These are phyloP conservation scores for Petunia secreta DNA, from an alignment of 257 asterid genomes.

Conservation along the genomic window DNA sequence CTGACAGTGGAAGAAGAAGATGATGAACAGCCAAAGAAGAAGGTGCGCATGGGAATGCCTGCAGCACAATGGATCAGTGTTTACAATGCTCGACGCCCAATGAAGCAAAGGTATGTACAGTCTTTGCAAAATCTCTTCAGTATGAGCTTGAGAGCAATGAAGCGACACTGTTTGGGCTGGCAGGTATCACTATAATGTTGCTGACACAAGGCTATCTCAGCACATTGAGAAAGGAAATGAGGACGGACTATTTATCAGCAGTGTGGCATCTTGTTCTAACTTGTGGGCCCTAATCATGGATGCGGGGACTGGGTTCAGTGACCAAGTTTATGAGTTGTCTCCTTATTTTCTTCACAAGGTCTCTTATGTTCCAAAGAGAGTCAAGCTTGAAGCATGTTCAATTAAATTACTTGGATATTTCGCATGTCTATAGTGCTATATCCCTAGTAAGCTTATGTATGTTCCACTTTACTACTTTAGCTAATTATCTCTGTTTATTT, in stretches of 20 bases:
- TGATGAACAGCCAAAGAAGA: constrained; percentile 58
- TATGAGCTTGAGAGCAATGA: constrained; percentile 21
- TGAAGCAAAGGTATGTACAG: constrained; percentile 57
- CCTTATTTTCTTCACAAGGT: constrained; percentile 61
- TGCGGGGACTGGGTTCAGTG: constrained; percentile 62
- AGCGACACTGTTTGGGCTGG: constrained; percentile 25
- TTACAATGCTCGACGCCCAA: constrained; percentile 62
- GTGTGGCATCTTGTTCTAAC: constrained; percentile 56
- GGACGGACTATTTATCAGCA: constrained; percentile 56
- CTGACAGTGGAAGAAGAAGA: constrained; percentile 54
- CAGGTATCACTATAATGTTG: constrained; percentile 63
- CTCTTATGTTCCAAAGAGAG: constrained; percentile 1
- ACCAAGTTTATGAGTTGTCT: constrained; percentile 60
- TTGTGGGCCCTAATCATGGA: constrained; percentile 69
- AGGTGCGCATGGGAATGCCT: constrained; percentile 63
- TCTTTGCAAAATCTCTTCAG: constrained; percentile 1
- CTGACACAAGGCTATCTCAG: constrained; percentile 51
- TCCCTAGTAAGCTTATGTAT: background rate
- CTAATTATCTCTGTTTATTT: constrained; percentile 20
- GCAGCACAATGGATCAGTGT: constrained; percentile 68
- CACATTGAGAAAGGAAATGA: constrained; percentile 59
- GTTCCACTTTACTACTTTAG: constrained; percentile 11
- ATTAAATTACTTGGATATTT: constrained; percentile 9
- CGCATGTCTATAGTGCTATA: background rate
- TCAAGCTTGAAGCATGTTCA: constrained; percentile 10